Evolutionary conservation across 495 filamentous ascomycete species (phyloP).

Genomic region (Neurospora sp.): DNA sequence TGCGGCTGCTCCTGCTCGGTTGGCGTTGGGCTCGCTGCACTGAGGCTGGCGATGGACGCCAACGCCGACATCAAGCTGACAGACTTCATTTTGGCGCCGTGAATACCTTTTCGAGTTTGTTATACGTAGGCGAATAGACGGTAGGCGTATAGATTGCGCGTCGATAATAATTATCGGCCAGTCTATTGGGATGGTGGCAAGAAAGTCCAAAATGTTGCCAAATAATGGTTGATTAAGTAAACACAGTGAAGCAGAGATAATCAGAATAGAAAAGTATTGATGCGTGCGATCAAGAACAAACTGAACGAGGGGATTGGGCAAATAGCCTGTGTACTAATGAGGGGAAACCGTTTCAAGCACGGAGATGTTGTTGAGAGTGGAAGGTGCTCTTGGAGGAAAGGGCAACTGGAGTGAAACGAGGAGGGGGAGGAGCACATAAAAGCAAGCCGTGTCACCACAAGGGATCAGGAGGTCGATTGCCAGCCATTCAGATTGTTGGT

Average conservation of each 20-base stretch:
- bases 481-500: background rate
- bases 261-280: background rate
- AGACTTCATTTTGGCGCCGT: slow-evolving; percentile 7
- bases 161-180: background rate
- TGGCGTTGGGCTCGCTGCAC: slow-evolving; percentile 46
- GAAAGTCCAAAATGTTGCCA: background rate
- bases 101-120: background rate
- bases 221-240: background rate
- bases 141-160: background rate
- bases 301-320: background rate
- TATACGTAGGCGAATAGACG: background rate
- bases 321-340: background rate
- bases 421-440: background rate
- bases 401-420: background rate
- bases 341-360: background rate
- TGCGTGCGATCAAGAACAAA: background rate
- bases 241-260: background rate
- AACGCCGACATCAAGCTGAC: slow-evolving; percentile 37
- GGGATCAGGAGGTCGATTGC: background rate
- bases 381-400: background rate
- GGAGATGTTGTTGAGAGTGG: background rate
- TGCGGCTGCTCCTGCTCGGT: slow-evolving; percentile 49
- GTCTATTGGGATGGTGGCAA: background rate
- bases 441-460: background rate
- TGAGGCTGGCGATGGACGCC: slow-evolving; percentile 43